Conservation (phyloP, 441 rosid species). For the Pelargonium citronellum region DNA sequence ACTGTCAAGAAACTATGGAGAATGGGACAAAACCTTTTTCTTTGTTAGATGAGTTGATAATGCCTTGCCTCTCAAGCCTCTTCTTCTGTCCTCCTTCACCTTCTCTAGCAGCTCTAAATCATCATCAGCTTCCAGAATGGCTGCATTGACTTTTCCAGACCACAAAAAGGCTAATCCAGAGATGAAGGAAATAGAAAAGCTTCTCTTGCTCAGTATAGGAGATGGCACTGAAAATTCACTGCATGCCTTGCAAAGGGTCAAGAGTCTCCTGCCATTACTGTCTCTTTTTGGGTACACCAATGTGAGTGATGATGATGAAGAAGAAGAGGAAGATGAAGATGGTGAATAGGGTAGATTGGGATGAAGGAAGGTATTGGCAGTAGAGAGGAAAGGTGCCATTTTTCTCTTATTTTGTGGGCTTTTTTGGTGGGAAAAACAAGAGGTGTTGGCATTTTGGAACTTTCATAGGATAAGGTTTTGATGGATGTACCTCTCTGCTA, state of each 20-base stretch:
- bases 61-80: slow-evolving; percentile 82
- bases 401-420: slow-evolving; percentile 2
- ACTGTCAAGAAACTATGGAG: neutral
- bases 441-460: slow-evolving; percentile 27
- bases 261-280: slow-evolving; percentile 26
- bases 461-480: slow-evolving; percentile 47
- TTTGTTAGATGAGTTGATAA: slow-evolving; percentile 55
- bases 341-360: slow-evolving; percentile 27
- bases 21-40: slow-evolving; percentile 52
- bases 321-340: slow-evolving; percentile 19
- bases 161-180: slow-evolving; percentile 40
- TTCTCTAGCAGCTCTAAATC: slow-evolving; percentile 80
- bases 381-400: slow-evolving; percentile 64
- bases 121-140: slow-evolving; percentile 86
- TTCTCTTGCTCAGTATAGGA: slow-evolving; percentile 42
- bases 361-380: slow-evolving; percentile 46
- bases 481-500: slow-evolving; percentile 15
- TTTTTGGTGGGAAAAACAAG: slow-evolving; percentile 30
- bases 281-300: slow-evolving; percentile 20
- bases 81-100: slow-evolving; percentile 76
- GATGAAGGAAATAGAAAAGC: slow-evolving; percentile 46
- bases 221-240: slow-evolving; percentile 23
- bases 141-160: slow-evolving; percentile 51
- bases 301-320: slow-evolving; percentile 17
- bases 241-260: slow-evolving; percentile 36